Evolutionary conservation across 331 rosid genomes (phyloP).

Genomic region (Rhamnella rubrinervis): DNA sequence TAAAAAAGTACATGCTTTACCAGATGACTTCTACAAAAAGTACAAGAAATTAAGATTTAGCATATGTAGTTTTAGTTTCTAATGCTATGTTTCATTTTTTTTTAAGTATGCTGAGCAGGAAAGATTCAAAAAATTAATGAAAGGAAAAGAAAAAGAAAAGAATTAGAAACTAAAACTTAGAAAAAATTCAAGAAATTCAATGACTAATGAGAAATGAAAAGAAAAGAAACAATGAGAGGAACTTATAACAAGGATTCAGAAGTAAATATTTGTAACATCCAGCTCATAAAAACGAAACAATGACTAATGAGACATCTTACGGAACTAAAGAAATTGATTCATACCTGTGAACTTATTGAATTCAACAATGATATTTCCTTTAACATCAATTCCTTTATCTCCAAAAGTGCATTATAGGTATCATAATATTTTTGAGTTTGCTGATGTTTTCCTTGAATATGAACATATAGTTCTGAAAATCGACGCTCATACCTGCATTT

Average conservation of each 20-base stretch:
- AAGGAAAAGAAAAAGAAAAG: too few relatives aligned
- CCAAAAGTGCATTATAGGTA: conserved; percentile 85
- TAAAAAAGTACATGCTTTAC: too few relatives aligned
- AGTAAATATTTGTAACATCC: neutral
- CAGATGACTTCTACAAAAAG: too few relatives aligned
- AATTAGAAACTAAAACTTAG: too few relatives aligned
- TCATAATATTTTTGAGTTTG: conserved; percentile 81
- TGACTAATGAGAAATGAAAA: too few relatives aligned
- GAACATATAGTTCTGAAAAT: conserved; percentile 68
- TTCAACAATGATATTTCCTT: conserved; percentile 87
- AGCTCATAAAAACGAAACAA: neutral
- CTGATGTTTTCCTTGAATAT: conserved; percentile 81
- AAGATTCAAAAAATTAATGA: too few relatives aligned
- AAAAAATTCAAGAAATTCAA: too few relatives aligned
- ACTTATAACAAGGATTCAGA: neutral
- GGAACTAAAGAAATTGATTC: neutral
- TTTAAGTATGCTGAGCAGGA: too few relatives aligned
- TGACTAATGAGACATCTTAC: neutral
- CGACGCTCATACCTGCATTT: conserved; percentile 68
- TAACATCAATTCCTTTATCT: conserved; percentile 82
- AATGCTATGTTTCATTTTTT: too few relatives aligned
- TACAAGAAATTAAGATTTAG: too few relatives aligned
- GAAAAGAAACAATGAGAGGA: neutral
- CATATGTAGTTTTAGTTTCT: too few relatives aligned
- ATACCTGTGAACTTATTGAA: conserved; percentile 86